Base-by-base conservation (phyloP, 371 early-diverging fungal species). In the Lichtheimia ramosa region DNA sequence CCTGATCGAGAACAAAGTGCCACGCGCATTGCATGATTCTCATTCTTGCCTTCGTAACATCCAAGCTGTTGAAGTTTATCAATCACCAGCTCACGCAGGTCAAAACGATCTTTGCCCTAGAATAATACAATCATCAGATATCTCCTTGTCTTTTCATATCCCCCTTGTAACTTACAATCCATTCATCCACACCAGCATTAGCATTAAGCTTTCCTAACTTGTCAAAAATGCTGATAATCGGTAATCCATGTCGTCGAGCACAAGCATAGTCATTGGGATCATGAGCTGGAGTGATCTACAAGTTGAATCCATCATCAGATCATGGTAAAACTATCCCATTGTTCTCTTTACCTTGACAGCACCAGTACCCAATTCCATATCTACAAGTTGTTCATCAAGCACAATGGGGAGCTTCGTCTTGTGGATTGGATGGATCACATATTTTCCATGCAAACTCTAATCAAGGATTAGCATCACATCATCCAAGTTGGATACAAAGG, bases 221-320 rank as follows among this genome's bases (percentile, higher is more conserved):
- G 48, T 92, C 91, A 51, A 98, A 86, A 5, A 98, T 91, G 62
- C 85, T 86, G 53, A 91, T 84, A 57, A 91, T 83, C 10, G 91
- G 83, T 39, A 99, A 76, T 8, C 83, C 77, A 71, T 97, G 90
- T 53, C 95, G 89, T 65, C 90, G 88, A 48, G 94, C 97, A 65
- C 97, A 89, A 5, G 87, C 90, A 74, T 93, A 98, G 81, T 99
- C 99, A 67, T 94, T 93, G 15, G 85, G 88, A 71, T 99, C 99
- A 69, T 99, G 99, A 2, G 98, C 96, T 4, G 99, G 99, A 4
- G 99, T 99, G 54, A 99, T 90, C 88, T 89, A 23, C 13, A 15
- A 5, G 2, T 43, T 43, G 18, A 16, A 46, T 46, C 21, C 46
- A 46, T 46, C 0, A 2, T 21, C 46, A 46, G 46, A 2, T 25